Base-by-base conservation (phyloP, 2,329 filamentous ascomycete species). In the Myotisia sp. region DNA sequence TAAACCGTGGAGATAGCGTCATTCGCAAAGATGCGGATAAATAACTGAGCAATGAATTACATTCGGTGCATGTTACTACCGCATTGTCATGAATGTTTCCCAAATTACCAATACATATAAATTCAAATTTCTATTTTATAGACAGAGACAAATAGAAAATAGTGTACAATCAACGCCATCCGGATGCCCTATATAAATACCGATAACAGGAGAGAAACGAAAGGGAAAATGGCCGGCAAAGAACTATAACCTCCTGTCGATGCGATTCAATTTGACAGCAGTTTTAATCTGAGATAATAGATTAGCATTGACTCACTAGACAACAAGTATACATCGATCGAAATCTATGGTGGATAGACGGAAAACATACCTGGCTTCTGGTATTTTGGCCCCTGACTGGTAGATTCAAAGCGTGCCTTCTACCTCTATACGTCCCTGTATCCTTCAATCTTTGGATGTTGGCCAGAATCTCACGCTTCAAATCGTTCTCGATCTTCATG, bases 401-500 rank as follows among this genome's bases (percentile, higher is more conserved):
- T 62, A 95, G 61, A 40, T 78, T 74, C 79, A 95, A 86, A 37
- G 87, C 87, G 65, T 98, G 90, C 45, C 90, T 68, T 56, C 81
- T 76, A 44, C 90, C 90, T 34, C 90, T 68, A 54, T 92, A 92
- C 3, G 79, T 76, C 32, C 86, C 86, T 65, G 93, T 94, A 49
- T 94, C 86, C 54, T 80, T 82, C 56, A 98, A 51, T 39, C 87
- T 68, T 53, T 68, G 68, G 47, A 98, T 92, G 51, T 95, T 90
- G 32, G 93, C 83, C 49, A 78, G 70, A 23, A 94, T 62, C 39
- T 82, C 64, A 52, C 79, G 72, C 50, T 75, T 68, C 43, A 92
- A 68, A 50, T 95, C 86, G 56, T 80, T 92, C 58, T 94, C 90
- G 49, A 95, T 83, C 40, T 80, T 92, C 83, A 98, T 86, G 36